A percentile compares a stretch with the other conserved stretches of the same genome.
These are phyloP conservation scores for Pezicula radicicola DNA, from an alignment of 2,329 filamentous ascomycete species.

Conservation along the genomic window DNA sequence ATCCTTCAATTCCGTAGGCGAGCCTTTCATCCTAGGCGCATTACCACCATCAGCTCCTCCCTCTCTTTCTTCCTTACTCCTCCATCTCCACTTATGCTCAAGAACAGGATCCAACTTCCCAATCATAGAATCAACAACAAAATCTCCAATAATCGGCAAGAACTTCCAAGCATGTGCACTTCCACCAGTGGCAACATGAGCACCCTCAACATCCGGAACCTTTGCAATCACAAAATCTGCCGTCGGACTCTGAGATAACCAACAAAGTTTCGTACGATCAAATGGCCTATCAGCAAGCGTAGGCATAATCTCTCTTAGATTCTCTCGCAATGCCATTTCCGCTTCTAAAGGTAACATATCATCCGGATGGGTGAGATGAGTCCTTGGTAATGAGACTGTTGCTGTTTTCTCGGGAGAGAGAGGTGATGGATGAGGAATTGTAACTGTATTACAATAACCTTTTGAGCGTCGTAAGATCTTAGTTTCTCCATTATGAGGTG, in stretches of 20 bases:
- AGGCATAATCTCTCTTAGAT: constrained; percentile 22
- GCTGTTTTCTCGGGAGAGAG: background rate
- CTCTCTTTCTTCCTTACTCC: background rate
- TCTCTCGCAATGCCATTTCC: constrained; percentile 16
- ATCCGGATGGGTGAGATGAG: constrained; percentile 18
- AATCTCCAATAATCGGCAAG: constrained; percentile 47
- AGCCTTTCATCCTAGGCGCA: background rate
- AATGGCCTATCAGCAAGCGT: constrained; percentile 17
- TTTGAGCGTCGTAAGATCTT: constrained; percentile 23
- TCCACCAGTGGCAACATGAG: constrained; percentile 52
- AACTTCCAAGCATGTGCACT: constrained; percentile 55
- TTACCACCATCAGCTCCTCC: background rate
- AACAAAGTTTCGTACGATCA: constrained; percentile 22
- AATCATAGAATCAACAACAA: constrained; percentile 45
- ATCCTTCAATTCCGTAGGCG: background rate
- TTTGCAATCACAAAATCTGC: constrained; percentile 51
- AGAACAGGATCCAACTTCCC: constrained; percentile 16
- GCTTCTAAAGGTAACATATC: constrained; percentile 23
- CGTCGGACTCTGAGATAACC: constrained; percentile 26
- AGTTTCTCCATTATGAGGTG: constrained; percentile 26
- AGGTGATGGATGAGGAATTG: background rate
- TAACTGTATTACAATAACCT: background rate
- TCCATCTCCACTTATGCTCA: background rate
- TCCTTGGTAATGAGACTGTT: constrained; percentile 17
- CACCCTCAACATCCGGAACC: constrained; percentile 42